Percentiles rank a stretch among this genome's conserved stretches.
These are phyloP conservation scores for Nadsonia fulvescens DNA, from an alignment of 805 yeast species.

Conservation along the genomic window DNA sequence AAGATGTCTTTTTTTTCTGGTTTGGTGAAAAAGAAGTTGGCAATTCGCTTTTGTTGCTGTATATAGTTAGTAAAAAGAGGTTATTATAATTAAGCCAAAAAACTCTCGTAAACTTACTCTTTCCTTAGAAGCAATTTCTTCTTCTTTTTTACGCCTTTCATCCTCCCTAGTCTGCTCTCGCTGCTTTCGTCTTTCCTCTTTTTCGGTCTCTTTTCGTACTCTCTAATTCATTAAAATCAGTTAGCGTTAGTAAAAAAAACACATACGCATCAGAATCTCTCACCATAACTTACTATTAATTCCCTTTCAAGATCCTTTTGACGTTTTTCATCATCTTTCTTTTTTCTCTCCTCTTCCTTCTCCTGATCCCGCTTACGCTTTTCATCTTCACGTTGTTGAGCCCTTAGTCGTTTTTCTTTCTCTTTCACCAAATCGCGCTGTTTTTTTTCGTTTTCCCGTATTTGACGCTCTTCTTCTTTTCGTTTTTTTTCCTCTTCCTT, in stretches of 20 bases:
- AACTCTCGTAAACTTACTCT: too few relatives aligned
- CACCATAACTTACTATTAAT: too few relatives aligned
- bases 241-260: too few relatives aligned
- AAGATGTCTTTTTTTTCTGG: conserved; percentile 5
- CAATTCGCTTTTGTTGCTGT: conserved; percentile 7
- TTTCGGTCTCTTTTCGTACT: too few relatives aligned
- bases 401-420: conserved; percentile 9
- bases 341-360: conserved; percentile 7
- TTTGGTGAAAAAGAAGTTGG: conserved; percentile 6
- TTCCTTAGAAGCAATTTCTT: too few relatives aligned
- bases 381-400: too few relatives aligned
- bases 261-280: too few relatives aligned
- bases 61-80: too few relatives aligned
- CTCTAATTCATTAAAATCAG: too few relatives aligned
- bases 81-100: too few relatives aligned
- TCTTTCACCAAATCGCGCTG: conserved; percentile 11
- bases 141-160: conserved; percentile 9
- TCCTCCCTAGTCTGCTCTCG: conserved; percentile 12
- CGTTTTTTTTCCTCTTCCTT: conserved; percentile 13
- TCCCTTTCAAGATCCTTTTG: conserved; percentile 9
- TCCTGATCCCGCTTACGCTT: conserved; percentile 9
- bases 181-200: conserved; percentile 6
- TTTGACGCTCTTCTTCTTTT: conserved; percentile 9
- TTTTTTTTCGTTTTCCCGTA: conserved; percentile 9
- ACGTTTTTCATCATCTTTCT: conserved; percentile 9